phyloP scores from a whole-genome alignment of 805 yeast genomes.

The Ogataea ganodermae region DNA sequence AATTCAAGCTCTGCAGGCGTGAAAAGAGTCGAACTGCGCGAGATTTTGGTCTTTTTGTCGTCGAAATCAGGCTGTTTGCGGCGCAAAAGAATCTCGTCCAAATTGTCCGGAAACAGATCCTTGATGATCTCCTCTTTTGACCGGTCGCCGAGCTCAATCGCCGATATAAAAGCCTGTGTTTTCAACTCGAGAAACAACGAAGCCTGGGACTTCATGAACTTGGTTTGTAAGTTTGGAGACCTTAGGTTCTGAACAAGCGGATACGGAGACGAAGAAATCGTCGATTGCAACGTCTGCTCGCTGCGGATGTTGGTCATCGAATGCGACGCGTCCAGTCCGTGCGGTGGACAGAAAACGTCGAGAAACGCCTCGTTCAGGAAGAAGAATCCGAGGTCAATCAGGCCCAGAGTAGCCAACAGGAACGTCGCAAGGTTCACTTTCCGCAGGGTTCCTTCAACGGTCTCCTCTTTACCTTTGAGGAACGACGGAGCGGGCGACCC shows the following conservation, averaged over 20 bases:
- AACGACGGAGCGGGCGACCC: conserved; percentile 60
- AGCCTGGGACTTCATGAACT: conserved; percentile 76
- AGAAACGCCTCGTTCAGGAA: conserved; percentile 81
- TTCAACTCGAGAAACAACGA: conserved; percentile 80
- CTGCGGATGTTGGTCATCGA: conserved; percentile 33
- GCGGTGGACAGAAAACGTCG: conserved; percentile 82
- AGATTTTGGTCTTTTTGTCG: conserved; percentile 25
- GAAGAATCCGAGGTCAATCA: conserved; percentile 84
- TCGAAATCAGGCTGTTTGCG: conserved; percentile 39
- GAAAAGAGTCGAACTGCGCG: conserved; percentile 39
- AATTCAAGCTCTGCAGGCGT: conserved; percentile 83
- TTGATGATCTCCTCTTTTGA: conserved; percentile 67
- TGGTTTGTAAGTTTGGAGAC: conserved; percentile 30
- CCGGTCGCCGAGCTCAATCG: conserved; percentile 65
- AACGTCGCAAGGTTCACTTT: conserved; percentile 89
- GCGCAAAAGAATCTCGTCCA: conserved; percentile 50
- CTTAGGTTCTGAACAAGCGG: conserved; percentile 15
- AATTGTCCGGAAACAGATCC: conserved; percentile 69
- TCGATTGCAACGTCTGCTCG: conserved; percentile 23
- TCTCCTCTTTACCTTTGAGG: conserved; percentile 61
- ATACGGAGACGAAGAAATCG: conserved; percentile 12
- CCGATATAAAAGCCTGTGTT: conserved; percentile 93
- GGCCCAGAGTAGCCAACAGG: conserved; percentile 81
- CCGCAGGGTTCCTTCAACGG: conserved; percentile 65
- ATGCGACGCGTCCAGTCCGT: conserved; percentile 50